Percentiles rank a stretch among this genome's conserved stretches.
Conservation (phyloP, 805 yeast species). For the Cyberlindnera japonica region DNA sequence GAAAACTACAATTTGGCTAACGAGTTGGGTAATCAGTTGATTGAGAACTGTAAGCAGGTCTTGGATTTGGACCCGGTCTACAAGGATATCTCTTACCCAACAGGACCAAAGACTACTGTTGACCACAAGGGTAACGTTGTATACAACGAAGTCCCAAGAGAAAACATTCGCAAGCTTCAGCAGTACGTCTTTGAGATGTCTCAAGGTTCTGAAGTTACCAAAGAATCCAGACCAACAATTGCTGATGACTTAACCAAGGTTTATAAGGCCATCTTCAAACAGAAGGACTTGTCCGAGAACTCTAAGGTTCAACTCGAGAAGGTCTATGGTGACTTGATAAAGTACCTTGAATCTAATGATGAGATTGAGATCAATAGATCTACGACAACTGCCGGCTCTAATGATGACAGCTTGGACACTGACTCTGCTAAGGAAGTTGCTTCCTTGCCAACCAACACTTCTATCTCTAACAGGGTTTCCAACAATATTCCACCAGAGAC, state of each 20-base stretch:
- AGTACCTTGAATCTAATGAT: slow-evolving; percentile 62
- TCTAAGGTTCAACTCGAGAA: slow-evolving; percentile 69
- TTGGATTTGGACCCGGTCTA: slow-evolving; percentile 79
- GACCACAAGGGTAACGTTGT: slow-evolving; percentile 84
- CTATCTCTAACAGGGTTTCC: slow-evolving; percentile 70
- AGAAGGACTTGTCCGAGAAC: slow-evolving; percentile 55
- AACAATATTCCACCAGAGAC: slow-evolving; percentile 74
- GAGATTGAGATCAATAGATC: slow-evolving; percentile 69
- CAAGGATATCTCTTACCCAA: slow-evolving; percentile 92
- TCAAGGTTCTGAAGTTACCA: slow-evolving; percentile 83
- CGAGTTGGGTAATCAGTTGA: slow-evolving; percentile 85
- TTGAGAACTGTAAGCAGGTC: slow-evolving; percentile 93
- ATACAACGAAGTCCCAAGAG: slow-evolving; percentile 83
- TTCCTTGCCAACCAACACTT: slow-evolving; percentile 69
- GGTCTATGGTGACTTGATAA: slow-evolving; percentile 65
- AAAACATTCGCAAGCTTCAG: slow-evolving; percentile 89
- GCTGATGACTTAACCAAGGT: slow-evolving; percentile 82
- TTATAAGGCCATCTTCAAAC: slow-evolving; percentile 76
- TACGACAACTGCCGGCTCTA: slow-evolving; percentile 49
- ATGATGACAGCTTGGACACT: slow-evolving; percentile 46
- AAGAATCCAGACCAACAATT: slow-evolving; percentile 64
- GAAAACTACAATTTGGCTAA: slow-evolving; percentile 90
- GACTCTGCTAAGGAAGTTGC: slow-evolving; percentile 77
- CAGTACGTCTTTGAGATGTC: slow-evolving; percentile 97
- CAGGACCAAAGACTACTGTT: slow-evolving; percentile 89